These are phyloP conservation scores for Cymbopogon citratus DNA, from an alignment of 176 grass and related monocot species.

Conservation along the genomic window DNA sequence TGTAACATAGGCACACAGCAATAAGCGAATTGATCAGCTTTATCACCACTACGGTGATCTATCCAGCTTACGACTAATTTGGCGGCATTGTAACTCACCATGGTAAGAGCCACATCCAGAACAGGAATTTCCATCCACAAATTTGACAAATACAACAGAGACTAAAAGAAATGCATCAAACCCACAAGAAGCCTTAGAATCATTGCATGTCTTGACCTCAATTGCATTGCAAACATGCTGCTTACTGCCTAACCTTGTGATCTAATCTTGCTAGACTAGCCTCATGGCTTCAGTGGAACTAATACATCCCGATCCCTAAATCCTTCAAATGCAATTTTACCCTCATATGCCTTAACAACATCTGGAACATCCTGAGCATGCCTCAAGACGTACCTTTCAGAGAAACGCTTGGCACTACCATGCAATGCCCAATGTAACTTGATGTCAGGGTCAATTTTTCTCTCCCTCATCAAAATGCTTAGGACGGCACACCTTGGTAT, in stretches of 20 bases:
- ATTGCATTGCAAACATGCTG: not conserved
- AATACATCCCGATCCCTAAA: not conserved
- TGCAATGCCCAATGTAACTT: not conserved
- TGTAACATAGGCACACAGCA: not conserved
- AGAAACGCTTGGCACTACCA: not conserved
- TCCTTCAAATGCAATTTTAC: conserved; percentile 45
- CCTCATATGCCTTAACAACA: conserved; percentile 35
- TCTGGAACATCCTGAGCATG: conserved; percentile 35
- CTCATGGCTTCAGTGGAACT: not conserved
- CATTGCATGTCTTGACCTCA: conserved; percentile 15
- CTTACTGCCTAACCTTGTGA: not conserved
- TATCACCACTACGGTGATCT: not conserved
- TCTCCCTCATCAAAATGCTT: conserved; percentile 38
- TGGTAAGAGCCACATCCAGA: not conserved
- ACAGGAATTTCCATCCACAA: not conserved
- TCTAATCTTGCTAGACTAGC: not conserved
- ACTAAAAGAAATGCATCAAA: not conserved
- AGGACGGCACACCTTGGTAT: conserved; percentile 44
- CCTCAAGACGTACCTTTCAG: not conserved
- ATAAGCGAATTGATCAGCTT: not conserved
- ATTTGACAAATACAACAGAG: not conserved
- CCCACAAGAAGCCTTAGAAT: not conserved
- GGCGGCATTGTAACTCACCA: not conserved
- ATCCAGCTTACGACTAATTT: not conserved
- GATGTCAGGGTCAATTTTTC: conserved; percentile 16